phyloP scores from a whole-genome alignment of 2,329 filamentous ascomycete species.

The Fusarium fracticaudum region DNA sequence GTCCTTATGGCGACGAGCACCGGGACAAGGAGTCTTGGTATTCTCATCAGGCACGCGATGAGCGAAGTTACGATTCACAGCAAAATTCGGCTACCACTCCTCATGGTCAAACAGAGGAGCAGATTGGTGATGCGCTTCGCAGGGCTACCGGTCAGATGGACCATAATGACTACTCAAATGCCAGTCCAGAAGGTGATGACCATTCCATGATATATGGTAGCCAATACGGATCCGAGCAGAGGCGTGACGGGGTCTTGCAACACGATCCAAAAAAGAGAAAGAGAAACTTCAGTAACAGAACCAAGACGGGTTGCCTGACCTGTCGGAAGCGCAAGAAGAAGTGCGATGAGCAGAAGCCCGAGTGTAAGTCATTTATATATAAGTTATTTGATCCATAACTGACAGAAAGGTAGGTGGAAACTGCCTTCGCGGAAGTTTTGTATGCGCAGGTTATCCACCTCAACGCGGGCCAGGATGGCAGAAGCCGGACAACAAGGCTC shows the following conservation, averaged over 20 bases:
- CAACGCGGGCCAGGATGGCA: conserved; percentile 77
- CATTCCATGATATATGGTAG: conserved; percentile 53
- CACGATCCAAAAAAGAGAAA: conserved; percentile 76
- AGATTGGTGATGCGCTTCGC: conserved; percentile 56
- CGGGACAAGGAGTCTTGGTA: conserved; percentile 63
- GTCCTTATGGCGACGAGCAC: conserved; percentile 56
- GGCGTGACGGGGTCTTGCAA: conserved; percentile 61
- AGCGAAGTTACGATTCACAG: conserved; percentile 58
- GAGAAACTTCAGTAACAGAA: conserved; percentile 90
- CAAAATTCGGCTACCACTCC: conserved; percentile 57
- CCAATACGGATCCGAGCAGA: conserved; percentile 59
- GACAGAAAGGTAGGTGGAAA: conserved; percentile 73
- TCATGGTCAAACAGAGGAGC: conserved; percentile 61
- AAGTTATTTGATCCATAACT: conserved; percentile 2
- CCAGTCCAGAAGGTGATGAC: conserved; percentile 66
- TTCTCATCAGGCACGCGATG: conserved; percentile 57
- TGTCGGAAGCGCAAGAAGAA: conserved; percentile 96
- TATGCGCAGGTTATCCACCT: conserved; percentile 90
- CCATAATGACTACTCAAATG: conserved; percentile 60
- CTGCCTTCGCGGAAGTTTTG: conserved; percentile 87
- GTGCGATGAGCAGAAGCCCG: conserved; percentile 92
- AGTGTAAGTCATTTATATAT: conserved; percentile 71
- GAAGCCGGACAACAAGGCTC: conserved; percentile 76
- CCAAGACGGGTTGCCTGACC: conserved; percentile 94
- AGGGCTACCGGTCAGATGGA: conserved; percentile 58